Evolutionary conservation across 2,329 filamentous ascomycete species (phyloP).

Genomic region (Capronia americana): DNA sequence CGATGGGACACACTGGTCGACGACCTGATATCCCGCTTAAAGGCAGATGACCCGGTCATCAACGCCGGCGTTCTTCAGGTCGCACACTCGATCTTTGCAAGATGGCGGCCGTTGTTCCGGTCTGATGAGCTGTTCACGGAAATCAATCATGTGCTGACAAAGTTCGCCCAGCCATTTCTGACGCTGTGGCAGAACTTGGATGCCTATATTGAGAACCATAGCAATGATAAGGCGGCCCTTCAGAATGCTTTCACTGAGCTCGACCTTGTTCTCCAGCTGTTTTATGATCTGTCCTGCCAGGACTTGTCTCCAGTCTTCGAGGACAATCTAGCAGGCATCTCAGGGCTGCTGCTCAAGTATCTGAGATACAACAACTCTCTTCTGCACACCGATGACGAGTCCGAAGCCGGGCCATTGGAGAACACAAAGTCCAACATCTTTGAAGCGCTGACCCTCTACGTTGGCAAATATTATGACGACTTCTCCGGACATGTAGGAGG

Average conservation of each 20-base stretch:
- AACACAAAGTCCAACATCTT: slow-evolving; percentile 93
- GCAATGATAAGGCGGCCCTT: slow-evolving; percentile 74
- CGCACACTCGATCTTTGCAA: slow-evolving; percentile 95
- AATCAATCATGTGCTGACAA: slow-evolving; percentile 91
- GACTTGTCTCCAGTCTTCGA: slow-evolving; percentile 95
- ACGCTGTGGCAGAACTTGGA: slow-evolving; percentile 65
- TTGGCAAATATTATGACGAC: slow-evolving; percentile 93
- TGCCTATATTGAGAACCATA: slow-evolving; percentile 71
- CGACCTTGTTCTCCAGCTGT: slow-evolving; percentile 86
- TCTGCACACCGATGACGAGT: slow-evolving; percentile 84
- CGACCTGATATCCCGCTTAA: slow-evolving; percentile 88
- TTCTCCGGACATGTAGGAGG: slow-evolving; percentile 80
- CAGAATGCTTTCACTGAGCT: slow-evolving; percentile 82
- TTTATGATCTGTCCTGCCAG: slow-evolving; percentile 97
- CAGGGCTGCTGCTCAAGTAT: slow-evolving; percentile 86
- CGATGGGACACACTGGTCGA: slow-evolving; percentile 95
- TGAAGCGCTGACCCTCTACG: slow-evolving; percentile 85
- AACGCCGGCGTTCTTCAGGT: slow-evolving; percentile 97
- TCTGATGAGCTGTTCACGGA: slow-evolving; percentile 93
- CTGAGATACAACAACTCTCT: slow-evolving; percentile 85
- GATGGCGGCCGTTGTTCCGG: slow-evolving; percentile 92
- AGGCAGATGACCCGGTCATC: slow-evolving; percentile 77
- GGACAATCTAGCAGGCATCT: slow-evolving; percentile 79
- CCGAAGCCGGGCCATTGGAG: slow-evolving; percentile 82
- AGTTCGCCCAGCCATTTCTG: slow-evolving; percentile 84